Conservation (phyloP, 352 stramenopile genomes). For the Aphanomyces euteiches region DNA sequence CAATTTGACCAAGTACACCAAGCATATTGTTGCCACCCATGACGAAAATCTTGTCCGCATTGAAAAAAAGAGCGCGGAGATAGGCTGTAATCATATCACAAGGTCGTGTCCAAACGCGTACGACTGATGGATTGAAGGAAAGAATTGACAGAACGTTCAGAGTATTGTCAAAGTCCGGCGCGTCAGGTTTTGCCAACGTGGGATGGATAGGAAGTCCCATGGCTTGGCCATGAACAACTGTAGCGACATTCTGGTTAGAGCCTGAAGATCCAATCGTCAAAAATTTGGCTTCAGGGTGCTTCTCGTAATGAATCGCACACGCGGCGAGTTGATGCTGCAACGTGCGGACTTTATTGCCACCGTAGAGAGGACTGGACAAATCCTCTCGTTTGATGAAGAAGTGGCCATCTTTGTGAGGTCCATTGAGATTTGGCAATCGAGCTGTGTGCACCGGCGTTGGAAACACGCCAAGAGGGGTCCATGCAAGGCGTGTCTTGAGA, state of each 20-base stretch:
- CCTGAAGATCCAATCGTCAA: conserved; percentile 12
- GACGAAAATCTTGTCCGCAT: conserved; percentile 8
- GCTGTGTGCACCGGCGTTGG: conserved; percentile 26
- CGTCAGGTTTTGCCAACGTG: conserved; percentile 8
- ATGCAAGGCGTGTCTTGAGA: conserved; percentile 11
- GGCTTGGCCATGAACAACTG: conserved; percentile 12
- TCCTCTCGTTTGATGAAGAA: conserved; percentile 30
- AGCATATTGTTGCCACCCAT: conserved; percentile 25
- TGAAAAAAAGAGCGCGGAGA: background rate
- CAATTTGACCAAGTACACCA: conserved; percentile 28
- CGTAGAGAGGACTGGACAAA: conserved; percentile 20
- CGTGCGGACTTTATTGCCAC: conserved; percentile 30
- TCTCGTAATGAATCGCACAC: conserved; percentile 1
- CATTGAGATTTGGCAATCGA: background rate
- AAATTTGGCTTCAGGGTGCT: background rate
- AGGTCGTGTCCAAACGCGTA: background rate
- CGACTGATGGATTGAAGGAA: conserved; percentile 14
- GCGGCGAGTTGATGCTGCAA: conserved; percentile 24
- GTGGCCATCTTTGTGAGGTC: background rate
- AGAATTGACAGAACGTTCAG: conserved; percentile 24
- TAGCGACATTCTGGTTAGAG: conserved; percentile 27
- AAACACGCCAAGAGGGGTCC: conserved; percentile 26
- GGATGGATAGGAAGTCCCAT: conserved; percentile 9
- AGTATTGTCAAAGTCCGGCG: conserved; percentile 30
- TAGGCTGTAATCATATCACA: background rate